Evolutionary conservation across 2,329 filamentous ascomycete genomes (phyloP).

Genomic region (Claviceps quebecensis): DNA sequence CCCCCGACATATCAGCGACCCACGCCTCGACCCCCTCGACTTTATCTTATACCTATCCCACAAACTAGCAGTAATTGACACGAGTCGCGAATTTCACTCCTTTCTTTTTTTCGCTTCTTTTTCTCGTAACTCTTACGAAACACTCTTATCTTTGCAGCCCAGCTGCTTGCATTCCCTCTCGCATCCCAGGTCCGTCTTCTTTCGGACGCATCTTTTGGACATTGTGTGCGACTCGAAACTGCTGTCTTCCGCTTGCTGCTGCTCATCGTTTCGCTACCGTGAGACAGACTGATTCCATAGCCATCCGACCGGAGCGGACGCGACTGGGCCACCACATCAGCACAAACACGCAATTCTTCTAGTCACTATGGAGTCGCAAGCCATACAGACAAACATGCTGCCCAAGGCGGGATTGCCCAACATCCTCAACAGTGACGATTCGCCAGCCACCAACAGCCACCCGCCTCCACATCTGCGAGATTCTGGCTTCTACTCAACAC

Average conservation of each 20-base stretch:
- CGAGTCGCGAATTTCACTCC: no score
- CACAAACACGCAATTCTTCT: background rate
- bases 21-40: no score
- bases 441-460: slow-evolving; percentile 13
- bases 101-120: background rate
- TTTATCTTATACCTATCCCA: no score
- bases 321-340: background rate
- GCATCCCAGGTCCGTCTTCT: background rate
- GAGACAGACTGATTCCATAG: background rate
- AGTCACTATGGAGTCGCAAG: slow-evolving; percentile 10
- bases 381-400: slow-evolving; percentile 7
- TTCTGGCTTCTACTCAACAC: slow-evolving; percentile 30
- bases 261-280: background rate
- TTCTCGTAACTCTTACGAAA: background rate
- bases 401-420: slow-evolving; percentile 25
- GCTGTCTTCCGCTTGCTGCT: background rate
- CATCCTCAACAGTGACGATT: slow-evolving; percentile 24
- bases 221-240: background rate
- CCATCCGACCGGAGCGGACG: background rate
- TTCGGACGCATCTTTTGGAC: background rate
- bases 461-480: slow-evolving; percentile 23
- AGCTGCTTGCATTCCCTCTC: no score
- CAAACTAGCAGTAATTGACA: no score
- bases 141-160: no score
- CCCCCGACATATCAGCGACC: no score